These are phyloP conservation scores for Podaxis sp. DNA, from an alignment of 768 basidiomycete species.

Conservation along the genomic window DNA sequence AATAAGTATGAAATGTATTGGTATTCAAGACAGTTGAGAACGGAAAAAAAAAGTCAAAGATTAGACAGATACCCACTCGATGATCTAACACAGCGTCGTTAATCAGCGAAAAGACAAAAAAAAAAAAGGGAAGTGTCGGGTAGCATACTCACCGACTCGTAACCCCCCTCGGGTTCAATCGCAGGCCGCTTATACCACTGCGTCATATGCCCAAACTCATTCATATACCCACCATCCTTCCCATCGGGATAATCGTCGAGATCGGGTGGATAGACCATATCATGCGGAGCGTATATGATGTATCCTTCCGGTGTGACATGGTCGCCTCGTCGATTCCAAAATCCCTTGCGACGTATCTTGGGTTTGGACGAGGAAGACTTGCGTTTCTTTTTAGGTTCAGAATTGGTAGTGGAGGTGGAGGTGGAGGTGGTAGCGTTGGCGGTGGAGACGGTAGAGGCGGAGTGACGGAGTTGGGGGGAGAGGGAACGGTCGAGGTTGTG, in stretches of 20 bases:
- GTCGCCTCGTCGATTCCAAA: conserved; percentile 78
- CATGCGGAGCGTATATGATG: conserved; percentile 65
- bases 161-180: conserved; percentile 54
- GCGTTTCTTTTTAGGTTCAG: conserved; percentile 11
- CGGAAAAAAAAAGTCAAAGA: background rate
- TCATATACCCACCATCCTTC: conserved; percentile 38
- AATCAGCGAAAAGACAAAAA: background rate
- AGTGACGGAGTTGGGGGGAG: background rate
- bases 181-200: conserved; percentile 49
- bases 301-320: conserved; percentile 54
- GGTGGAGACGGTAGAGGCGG: background rate
- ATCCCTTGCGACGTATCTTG: conserved; percentile 44
- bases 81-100: background rate
- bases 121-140: background rate
- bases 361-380: conserved; percentile 18
- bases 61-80: conserved; percentile 26
- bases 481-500: background rate
- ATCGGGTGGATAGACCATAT: conserved; percentile 57
- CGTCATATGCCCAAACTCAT: conserved; percentile 46
- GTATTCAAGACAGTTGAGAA: conserved; percentile 28
- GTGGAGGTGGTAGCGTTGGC: conserved; percentile 7
- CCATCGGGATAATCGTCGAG: conserved; percentile 52
- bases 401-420: background rate
- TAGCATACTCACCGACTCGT: conserved; percentile 36
- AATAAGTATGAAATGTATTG: background rate